phyloP scores from a whole-genome alignment of 2,329 filamentous ascomycete genomes.

The Nothophoma quercina region DNA sequence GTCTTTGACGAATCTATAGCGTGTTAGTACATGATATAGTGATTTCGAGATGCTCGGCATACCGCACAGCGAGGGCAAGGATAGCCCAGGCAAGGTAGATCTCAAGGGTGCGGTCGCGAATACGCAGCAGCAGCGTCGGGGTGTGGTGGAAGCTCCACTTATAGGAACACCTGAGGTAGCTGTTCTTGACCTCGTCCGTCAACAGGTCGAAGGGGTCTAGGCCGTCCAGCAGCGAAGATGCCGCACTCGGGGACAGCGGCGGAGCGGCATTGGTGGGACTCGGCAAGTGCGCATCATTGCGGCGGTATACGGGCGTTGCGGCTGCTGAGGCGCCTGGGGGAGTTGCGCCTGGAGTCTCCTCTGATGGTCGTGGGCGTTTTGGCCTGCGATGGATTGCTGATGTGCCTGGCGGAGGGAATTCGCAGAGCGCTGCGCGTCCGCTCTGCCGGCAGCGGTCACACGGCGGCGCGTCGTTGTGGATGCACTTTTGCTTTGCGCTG shows the following conservation, averaged over 20 bases:
- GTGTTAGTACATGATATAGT: conserved; percentile 1
- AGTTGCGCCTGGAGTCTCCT: conserved; percentile 29
- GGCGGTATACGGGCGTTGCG: conserved; percentile 22
- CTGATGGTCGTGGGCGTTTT: conserved; percentile 45
- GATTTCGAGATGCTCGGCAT: conserved; percentile 10
- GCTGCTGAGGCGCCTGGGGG: conserved; percentile 17
- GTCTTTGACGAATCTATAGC: conserved; percentile 46
- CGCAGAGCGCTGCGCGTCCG: conserved; percentile 43
- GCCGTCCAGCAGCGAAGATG: conserved; percentile 40
- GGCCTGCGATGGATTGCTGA: conserved; percentile 47
- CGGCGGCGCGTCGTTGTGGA: conserved; percentile 49
- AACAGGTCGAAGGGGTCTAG: conserved; percentile 50
- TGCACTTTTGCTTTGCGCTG: conserved; percentile 51
- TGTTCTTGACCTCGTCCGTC: conserved; percentile 53
- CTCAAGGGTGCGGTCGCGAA: conserved; percentile 50
- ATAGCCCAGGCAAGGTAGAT: conserved; percentile 53
- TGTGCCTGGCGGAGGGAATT: conserved; percentile 50
- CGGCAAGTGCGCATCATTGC: conserved; percentile 35
- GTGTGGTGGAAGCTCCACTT: conserved; percentile 55
- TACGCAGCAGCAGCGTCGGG: conserved; percentile 48
- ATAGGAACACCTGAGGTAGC: conserved; percentile 51
- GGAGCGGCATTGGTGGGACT: conserved; percentile 34
- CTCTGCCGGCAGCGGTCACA: conserved; percentile 49
- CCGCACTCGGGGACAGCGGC: conserved; percentile 33
- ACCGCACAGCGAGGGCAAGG: conserved; percentile 51